Evolutionary conservation across 306 rosid species (phyloP), one percentile per base, ranked within the genome.

Genomic region (Echinosophora koreensis): DNA sequence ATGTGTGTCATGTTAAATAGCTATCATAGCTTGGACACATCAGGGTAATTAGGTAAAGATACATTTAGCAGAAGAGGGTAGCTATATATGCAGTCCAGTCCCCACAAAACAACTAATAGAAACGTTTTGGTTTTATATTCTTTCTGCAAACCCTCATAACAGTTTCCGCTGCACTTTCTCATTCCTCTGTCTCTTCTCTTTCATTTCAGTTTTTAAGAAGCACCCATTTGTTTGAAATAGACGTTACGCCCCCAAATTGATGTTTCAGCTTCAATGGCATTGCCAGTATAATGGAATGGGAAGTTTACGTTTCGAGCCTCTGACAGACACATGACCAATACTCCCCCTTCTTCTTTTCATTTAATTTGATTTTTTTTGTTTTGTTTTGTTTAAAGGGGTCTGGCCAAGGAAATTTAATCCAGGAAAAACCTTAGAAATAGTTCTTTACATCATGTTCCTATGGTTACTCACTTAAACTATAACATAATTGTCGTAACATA

Each of bases 151-250:
- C 57, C 66, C 35, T 51, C 74, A 0, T 65, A 63, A 81, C 86
- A 69, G 49, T 69, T 54, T 51, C 61, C 74, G 57, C 17, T 58
- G 64, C 59, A 66, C 18, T 84, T 84, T 80, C 84, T 84, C 82
- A 69, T 77, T 82, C 81, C 72, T 8, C 71, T 74, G 81, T 81
- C 83, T 77, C 79, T 84, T 91, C 84, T 61, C 81, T 83, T 86
- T 91, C 89, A 34, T 76, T 71, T 83, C 83, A 39, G 10, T 55
- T 77, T 80, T 61, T 8, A 66, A 69, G 73, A 73, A 47, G 22
- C 56, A 54, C 77, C 81, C 78, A 69, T 74, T 73, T 74, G 8
- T 35, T 70, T 87, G 93, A 86, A 74, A 86, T 67, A 5, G 90
- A 87, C 92, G 30, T 80, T 41, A 85, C 92, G 50, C 69, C 18